Conservation (phyloP, 2,329 filamentous ascomycete genomes). For the Fonsecaea multimorphosa region DNA sequence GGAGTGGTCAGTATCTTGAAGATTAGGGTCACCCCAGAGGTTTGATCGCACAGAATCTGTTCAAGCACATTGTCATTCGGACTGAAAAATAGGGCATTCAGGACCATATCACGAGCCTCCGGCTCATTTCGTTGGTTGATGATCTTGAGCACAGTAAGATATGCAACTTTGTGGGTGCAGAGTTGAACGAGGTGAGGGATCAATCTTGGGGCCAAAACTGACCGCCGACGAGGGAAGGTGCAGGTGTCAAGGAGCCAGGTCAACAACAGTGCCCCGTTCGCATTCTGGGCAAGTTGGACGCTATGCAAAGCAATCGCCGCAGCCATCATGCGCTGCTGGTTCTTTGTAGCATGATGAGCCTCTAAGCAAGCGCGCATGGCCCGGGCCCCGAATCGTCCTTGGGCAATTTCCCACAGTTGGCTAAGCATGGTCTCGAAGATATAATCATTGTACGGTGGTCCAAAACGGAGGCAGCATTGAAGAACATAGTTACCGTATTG, state of each 20-base stretch:
- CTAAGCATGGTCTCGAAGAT: slow-evolving; percentile 98
- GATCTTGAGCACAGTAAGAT: slow-evolving; percentile 94
- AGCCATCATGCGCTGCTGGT: slow-evolving; percentile 93
- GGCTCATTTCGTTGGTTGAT: slow-evolving; percentile 97
- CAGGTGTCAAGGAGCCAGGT: slow-evolving; percentile 99
- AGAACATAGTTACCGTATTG: slow-evolving; percentile 99
- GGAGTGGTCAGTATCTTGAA: slow-evolving; percentile 98
- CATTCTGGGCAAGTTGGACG: slow-evolving; percentile 93
- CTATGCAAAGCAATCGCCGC: slow-evolving; percentile 95
- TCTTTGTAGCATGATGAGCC: slow-evolving; percentile 91
- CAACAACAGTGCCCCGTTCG: slow-evolving; percentile 88
- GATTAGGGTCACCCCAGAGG: slow-evolving; percentile 91
- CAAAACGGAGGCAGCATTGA: slow-evolving; percentile 94
- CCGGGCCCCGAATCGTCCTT: slow-evolving; percentile 91
- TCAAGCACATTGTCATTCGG: slow-evolving; percentile 84
- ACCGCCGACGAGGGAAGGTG: slow-evolving; percentile 89
- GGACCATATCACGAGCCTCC: slow-evolving; percentile 86
- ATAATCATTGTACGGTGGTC: slow-evolving; percentile 86
- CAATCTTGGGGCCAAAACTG: slow-evolving; percentile 86
- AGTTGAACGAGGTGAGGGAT: slow-evolving; percentile 92
- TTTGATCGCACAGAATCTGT: slow-evolving; percentile 87
- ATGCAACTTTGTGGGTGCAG: slow-evolving; percentile 98
- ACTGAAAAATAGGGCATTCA: slow-evolving; percentile 92
- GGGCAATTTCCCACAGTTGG: slow-evolving; percentile 89
- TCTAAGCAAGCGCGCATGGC: slow-evolving; percentile 97